Percentiles rank a stretch among this genome's conserved stretches.
Conservation (phyloP, 495 filamentous ascomycete species). For the Cercophora sp. region DNA sequence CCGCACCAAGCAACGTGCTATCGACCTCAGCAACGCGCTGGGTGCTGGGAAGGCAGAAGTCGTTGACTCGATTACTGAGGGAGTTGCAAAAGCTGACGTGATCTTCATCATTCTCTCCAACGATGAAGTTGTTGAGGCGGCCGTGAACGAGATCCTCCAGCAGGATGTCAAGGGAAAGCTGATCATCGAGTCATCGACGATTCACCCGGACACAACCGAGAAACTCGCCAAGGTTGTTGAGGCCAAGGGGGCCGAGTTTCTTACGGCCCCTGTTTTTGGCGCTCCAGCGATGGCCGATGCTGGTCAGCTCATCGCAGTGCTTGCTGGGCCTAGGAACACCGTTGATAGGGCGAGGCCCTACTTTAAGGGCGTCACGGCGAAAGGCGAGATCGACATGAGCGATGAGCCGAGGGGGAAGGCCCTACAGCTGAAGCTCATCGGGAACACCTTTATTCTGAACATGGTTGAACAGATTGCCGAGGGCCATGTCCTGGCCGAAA, state of each 20-base stretch:
- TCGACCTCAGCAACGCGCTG: constrained; percentile 52
- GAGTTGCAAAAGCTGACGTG: constrained; percentile 64
- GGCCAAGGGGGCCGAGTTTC: constrained; percentile 63
- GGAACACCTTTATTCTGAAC: constrained; percentile 82
- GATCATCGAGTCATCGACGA: constrained; percentile 82
- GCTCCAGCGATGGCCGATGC: constrained; percentile 74
- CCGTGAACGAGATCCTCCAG: constrained; percentile 52
- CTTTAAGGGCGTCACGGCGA: constrained; percentile 72
- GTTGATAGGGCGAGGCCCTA: constrained; percentile 68
- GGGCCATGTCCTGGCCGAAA: constrained; percentile 72
- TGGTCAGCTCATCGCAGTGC: constrained; percentile 70
- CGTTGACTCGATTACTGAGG: constrained; percentile 57
- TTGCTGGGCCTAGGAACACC: constrained; percentile 60
- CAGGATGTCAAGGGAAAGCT: constrained; percentile 61
- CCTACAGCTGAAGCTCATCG: constrained; percentile 70
- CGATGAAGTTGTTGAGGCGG: constrained; percentile 62
- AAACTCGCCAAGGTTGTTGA: constrained; percentile 52
- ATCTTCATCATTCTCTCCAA: constrained; percentile 83
- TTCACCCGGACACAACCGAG: constrained; percentile 79
- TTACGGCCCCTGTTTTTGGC: constrained; percentile 80
- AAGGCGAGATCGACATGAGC: constrained; percentile 65
- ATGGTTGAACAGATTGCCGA: constrained; percentile 78
- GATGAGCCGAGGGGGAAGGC: constrained; percentile 57
- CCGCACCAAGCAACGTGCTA: constrained; percentile 60
- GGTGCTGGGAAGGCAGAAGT: constrained; percentile 56